These are phyloP conservation scores for Medicago arabica DNA, from an alignment of 306 rosid species.

Conservation along the genomic window DNA sequence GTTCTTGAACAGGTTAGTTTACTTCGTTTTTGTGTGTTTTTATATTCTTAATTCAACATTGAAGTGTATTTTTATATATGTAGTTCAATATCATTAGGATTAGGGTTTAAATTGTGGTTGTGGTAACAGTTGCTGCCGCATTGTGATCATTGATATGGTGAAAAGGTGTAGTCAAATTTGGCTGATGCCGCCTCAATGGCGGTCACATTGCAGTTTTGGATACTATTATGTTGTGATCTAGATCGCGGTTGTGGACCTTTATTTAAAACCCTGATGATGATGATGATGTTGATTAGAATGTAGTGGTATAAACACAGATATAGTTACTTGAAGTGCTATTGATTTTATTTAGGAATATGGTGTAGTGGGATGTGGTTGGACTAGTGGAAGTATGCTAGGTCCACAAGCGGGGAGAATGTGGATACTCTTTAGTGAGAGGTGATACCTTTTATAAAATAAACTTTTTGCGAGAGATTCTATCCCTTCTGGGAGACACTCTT, in stretches of 20 bases:
- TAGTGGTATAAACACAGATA: neutral
- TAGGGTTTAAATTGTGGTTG: neutral
- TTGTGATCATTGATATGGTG: neutral
- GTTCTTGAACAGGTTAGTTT: conserved; percentile 79
- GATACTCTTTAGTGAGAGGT: neutral
- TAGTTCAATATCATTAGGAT: neutral
- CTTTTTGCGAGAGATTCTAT: neutral
- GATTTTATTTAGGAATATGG: conserved; percentile 25
- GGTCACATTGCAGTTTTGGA: no score
- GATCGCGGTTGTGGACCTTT: neutral
- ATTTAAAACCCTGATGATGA: neutral
- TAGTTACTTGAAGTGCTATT: conserved; percentile 16
- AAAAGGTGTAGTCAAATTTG: no score
- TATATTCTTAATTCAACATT: neutral
- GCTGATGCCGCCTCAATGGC: no score
- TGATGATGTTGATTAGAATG: conserved; percentile 18
- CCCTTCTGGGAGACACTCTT: neutral
- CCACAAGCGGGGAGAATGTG: neutral
- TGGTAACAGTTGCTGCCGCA: neutral
- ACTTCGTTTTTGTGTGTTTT: neutral
- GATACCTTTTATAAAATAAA: neutral
- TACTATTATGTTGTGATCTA: neutral
- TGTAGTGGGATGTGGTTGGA: neutral
- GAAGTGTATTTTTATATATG: neutral
- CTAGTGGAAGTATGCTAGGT: neutral